Conservation (phyloP, 345 rosid species). For the Camelina neglecta region DNA sequence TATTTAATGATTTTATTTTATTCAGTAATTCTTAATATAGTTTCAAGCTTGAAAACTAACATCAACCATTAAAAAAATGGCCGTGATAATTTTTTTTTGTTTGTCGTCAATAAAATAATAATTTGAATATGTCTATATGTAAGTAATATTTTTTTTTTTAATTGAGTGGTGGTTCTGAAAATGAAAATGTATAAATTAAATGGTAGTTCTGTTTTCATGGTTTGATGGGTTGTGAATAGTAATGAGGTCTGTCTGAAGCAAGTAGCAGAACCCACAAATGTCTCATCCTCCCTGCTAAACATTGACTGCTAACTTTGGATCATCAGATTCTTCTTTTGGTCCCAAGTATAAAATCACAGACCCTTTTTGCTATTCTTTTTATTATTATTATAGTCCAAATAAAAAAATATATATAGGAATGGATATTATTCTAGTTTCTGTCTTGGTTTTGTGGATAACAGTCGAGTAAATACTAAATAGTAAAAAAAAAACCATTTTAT, state of each 20-base stretch:
- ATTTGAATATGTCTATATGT: not conserved
- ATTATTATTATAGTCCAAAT: not conserved
- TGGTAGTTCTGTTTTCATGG: constrained; percentile 29
- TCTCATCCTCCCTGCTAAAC: constrained; percentile 49
- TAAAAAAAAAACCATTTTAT: not conserved
- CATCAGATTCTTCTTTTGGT: constrained; percentile 37
- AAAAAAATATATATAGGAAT: too few relatives aligned
- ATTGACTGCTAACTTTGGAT: constrained; percentile 46
- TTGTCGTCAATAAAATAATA: not conserved
- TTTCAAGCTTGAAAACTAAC: too few relatives aligned
- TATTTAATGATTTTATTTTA: too few relatives aligned
- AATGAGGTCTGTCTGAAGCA: constrained; percentile 26
- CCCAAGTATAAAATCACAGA: constrained; percentile 5
- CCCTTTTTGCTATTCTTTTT: constrained; percentile 1
- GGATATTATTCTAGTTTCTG: not conserved
- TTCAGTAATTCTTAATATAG: too few relatives aligned
- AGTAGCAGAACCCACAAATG: constrained; percentile 45
- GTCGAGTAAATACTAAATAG: not conserved
- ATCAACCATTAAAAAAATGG: not conserved
- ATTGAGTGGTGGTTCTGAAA: not conserved
- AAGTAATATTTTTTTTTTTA: not conserved
- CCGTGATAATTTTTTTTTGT: not conserved
- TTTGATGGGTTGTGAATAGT: constrained; percentile 27
- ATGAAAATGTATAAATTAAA: not conserved
- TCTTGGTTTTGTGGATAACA: not conserved